phyloP scores from a whole-genome alignment of 1,139 yeast genomes.

The Yamadazyma sp. region DNA sequence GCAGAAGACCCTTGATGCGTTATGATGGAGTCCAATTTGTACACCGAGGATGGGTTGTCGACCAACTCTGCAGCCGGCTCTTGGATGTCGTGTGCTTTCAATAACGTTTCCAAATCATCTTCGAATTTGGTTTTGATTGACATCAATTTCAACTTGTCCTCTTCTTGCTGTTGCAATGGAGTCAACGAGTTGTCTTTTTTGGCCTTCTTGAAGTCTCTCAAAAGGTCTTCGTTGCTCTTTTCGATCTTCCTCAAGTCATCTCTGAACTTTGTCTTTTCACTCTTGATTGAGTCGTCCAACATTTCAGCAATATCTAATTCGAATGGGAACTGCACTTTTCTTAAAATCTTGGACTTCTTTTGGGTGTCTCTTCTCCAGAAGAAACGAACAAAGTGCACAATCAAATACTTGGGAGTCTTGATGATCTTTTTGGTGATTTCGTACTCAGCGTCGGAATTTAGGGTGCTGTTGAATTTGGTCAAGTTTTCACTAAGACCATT shows the following conservation, averaged over 20 bases:
- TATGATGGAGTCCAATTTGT: slow-evolving; percentile 77
- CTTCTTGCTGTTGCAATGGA: slow-evolving; percentile 45
- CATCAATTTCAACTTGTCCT: slow-evolving; percentile 46
- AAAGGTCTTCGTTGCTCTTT: slow-evolving; percentile 70
- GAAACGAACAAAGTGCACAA: slow-evolving; percentile 91
- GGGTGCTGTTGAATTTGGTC: slow-evolving; percentile 71
- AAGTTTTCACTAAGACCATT: slow-evolving; percentile 74
- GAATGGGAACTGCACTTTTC: slow-evolving; percentile 94
- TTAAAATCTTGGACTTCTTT: slow-evolving; percentile 86
- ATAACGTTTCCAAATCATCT: slow-evolving; percentile 40
- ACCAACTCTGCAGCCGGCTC: slow-evolving; percentile 42
- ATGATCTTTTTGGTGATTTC: slow-evolving; percentile 68
- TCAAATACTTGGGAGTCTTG: slow-evolving; percentile 81
- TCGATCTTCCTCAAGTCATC: slow-evolving; percentile 78
- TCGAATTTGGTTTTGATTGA: slow-evolving; percentile 46
- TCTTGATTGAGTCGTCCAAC: slow-evolving; percentile 72
- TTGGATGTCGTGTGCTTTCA: slow-evolving; percentile 32
- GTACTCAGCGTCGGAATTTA: slow-evolving; percentile 70
- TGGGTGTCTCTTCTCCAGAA: slow-evolving; percentile 93
- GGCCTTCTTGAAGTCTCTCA: slow-evolving; percentile 73
- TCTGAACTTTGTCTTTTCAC: slow-evolving; percentile 66
- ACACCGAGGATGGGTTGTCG: slow-evolving; percentile 85
- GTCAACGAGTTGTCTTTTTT: slow-evolving; percentile 42
- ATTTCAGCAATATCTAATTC: slow-evolving; percentile 86
- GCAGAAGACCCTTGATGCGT: slow-evolving; percentile 96